Evolutionary conservation across 2,329 filamentous ascomycete genomes (phyloP), one percentile per base, ranked within the genome.

Genomic region (Colletotrichum cuscutae): DNA sequence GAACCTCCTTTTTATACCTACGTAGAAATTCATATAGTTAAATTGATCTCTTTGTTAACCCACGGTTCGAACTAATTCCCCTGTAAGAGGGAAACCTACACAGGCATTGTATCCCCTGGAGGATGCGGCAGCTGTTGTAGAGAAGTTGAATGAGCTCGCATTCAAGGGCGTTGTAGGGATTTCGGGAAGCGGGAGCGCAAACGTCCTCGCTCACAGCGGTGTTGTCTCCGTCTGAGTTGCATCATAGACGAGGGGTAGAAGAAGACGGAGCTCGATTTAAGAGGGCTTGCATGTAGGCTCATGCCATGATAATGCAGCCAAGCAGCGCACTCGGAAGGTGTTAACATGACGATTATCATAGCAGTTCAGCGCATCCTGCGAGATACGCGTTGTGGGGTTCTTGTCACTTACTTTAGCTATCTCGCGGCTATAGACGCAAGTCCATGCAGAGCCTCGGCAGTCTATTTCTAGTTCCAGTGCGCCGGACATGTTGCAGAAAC

Each of bases 41-140:
- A n/a, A n/a, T n/a, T n/a, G n/a, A n/a, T n/a, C n/a, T n/a, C n/a
- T n/a, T n/a, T n/a, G n/a, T n/a, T n/a, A n/a, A n/a, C n/a, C n/a
- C n/a, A n/a, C n/a, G n/a, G n/a, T n/a, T n/a, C n/a, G n/a, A n/a
- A n/a, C n/a, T n/a, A n/a, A n/a, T n/a, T n/a, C n/a, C n/a, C n/a
- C n/a, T n/a, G n/a, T n/a, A n/a, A n/a, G n/a, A n/a, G n/a, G n/a
- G n/a, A n/a, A n/a, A n/a, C n/a, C n/a, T n/a, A n/a, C n/a, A n/a
- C n/a, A n/a, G 1, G 72, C 63, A 2, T 59, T 78, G 15, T n/a
- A n/a, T 30, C 28, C 26, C 19, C 54, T 58, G 1, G 13, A 28
- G 4, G 35, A 58, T n/a, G 28, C 54, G 28, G 54, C 54, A 9
- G 54, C 54, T 5, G 26, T 58, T 30, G 54, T 58, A n/a, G 30